Percentiles rank a stretch among this genome's conserved stretches.
Conservation (phyloP, 1,139 yeast genomes). For the Taphrina communis region DNA sequence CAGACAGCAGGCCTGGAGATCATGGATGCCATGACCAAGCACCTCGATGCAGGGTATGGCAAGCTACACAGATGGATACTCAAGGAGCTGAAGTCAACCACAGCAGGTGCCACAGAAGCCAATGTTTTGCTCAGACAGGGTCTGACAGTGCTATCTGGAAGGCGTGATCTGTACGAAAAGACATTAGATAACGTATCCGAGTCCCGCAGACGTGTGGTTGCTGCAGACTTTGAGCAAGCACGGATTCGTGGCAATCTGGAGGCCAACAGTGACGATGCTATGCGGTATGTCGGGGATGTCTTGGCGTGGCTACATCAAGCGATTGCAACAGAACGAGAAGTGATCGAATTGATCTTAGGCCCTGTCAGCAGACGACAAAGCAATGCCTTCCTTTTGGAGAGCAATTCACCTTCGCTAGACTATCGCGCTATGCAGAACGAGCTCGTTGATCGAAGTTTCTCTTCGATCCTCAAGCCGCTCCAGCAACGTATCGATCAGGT, state of each 20-base stretch:
- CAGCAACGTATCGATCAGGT: constrained; percentile 65
- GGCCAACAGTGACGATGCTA: constrained; percentile 77
- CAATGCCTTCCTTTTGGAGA: constrained; percentile 40
- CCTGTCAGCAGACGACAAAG: constrained; percentile 50
- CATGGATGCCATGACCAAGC: constrained; percentile 64
- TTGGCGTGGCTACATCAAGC: constrained; percentile 87
- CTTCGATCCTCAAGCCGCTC: constrained; percentile 31
- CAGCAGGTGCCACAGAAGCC: constrained; percentile 35
- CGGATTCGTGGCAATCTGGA: constrained; percentile 65
- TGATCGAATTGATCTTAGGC: constrained; percentile 62
- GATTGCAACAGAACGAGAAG: constrained; percentile 87
- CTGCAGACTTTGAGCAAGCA: constrained; percentile 59
- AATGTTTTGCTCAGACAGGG: constrained; percentile 48
- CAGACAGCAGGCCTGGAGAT: constrained; percentile 74
- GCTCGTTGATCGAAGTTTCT: constrained; percentile 27
- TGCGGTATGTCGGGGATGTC: constrained; percentile 82
- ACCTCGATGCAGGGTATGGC: constrained; percentile 61
- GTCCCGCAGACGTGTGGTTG: constrained; percentile 50
- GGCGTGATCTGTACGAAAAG: constrained; percentile 52
- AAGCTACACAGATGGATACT: constrained; percentile 56
- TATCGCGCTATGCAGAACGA: constrained; percentile 28
- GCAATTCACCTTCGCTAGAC: constrained; percentile 5
- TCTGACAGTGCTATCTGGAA: constrained; percentile 51
- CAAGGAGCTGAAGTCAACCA: constrained; percentile 51
- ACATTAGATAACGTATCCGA: constrained; percentile 51